Evolutionary conservation across 257 asterid genomes (phyloP).

Genomic region (Nicotiana tabacum): DNA sequence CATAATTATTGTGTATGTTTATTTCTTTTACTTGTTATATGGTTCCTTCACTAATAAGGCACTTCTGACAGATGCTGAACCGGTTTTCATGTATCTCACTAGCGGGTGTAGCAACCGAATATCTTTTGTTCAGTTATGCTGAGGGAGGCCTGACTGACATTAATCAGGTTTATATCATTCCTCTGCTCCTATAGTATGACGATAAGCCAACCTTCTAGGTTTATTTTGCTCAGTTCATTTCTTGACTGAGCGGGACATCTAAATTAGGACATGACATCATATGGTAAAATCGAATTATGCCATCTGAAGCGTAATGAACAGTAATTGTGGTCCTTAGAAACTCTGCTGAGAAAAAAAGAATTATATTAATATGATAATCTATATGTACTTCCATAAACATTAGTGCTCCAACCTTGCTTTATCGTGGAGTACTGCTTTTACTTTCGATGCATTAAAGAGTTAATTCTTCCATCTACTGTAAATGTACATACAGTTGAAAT

Average conservation of each 20-base stretch:
- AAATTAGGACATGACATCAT: background rate
- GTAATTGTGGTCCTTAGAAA: background rate
- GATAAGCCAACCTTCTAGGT: background rate
- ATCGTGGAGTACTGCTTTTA: background rate
- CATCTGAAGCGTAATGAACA: background rate
- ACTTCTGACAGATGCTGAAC: slow-evolving; percentile 62
- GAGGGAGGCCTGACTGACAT: slow-evolving; percentile 95
- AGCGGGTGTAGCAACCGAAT: slow-evolving; percentile 95
- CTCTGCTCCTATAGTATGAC: background rate
- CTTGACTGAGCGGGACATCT: background rate
- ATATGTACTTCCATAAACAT: background rate
- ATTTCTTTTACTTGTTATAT: slow-evolving; percentile 3
- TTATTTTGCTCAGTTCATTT: background rate
- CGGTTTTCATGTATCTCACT: slow-evolving; percentile 85
- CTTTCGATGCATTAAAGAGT: background rate
- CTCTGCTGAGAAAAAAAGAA: background rate
- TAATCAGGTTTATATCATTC: slow-evolving; percentile 39
- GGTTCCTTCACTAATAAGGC: background rate
- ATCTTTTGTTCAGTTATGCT: slow-evolving; percentile 74
- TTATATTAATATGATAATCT: background rate
- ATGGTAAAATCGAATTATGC: background rate
- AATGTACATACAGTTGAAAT: background rate
- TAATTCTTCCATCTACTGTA: background rate
- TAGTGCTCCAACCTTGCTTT: background rate
- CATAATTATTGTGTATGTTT: background rate